These are phyloP conservation scores for Eutypella sp. DNA, from an alignment of 2,329 filamentous ascomycete genomes.

Conservation along the genomic window DNA sequence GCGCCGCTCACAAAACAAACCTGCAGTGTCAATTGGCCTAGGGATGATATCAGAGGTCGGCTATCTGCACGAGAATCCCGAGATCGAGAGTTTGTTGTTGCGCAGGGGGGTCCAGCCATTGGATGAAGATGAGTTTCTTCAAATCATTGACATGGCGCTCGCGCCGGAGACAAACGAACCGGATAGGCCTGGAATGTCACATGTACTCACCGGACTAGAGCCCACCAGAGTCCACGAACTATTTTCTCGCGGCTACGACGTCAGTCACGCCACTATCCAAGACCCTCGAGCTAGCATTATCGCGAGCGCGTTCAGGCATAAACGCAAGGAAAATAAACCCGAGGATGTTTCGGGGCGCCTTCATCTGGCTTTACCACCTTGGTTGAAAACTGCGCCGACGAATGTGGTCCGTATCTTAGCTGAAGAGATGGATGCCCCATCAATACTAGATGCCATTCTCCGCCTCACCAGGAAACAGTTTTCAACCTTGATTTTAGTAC, in stretches of 20 bases:
- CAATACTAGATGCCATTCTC: constrained; percentile 13
- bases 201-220: constrained; percentile 20
- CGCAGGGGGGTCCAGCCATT: no score
- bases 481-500: constrained; percentile 9
- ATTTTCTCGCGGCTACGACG: constrained; percentile 12
- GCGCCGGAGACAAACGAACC: no score
- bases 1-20: constrained; percentile 16
- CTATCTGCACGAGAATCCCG: no score
- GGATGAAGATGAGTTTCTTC: no score
- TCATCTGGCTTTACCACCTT: not conserved
- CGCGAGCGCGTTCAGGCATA: constrained; percentile 5
- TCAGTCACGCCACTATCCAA: constrained; percentile 1
- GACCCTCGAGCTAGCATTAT: constrained; percentile 5
- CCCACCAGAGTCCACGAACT: constrained; percentile 7
- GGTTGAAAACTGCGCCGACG: not conserved
- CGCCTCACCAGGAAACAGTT: constrained; percentile 6
- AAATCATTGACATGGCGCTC: no score
- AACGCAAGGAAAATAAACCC: constrained; percentile 13
- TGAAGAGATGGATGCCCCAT: constrained; percentile 5
- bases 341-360: not conserved
- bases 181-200: not conserved
- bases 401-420: not conserved
- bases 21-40: not conserved
- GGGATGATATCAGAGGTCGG: no score
- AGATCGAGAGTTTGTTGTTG: no score